Conservation (phyloP, 2,329 filamentous ascomycete genomes). For the Helicocarpus griseus region DNA sequence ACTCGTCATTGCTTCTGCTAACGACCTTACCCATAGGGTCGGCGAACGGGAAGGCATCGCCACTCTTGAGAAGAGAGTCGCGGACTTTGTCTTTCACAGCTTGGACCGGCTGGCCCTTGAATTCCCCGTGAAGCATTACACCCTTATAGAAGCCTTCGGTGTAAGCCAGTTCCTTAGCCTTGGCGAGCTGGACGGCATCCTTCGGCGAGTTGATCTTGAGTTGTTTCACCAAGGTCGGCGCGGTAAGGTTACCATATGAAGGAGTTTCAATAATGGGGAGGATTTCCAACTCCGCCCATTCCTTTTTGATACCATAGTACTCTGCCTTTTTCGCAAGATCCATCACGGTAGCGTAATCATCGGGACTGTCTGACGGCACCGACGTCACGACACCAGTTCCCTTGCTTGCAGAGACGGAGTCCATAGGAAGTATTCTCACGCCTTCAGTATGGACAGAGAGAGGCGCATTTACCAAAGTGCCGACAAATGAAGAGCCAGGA, state of each 20-base stretch:
- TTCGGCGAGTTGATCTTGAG: slow-evolving; percentile 97
- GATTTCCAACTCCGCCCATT: slow-evolving; percentile 89
- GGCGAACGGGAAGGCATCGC: slow-evolving; percentile 80
- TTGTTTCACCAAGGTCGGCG: slow-evolving; percentile 74
- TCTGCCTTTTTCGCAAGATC: slow-evolving; percentile 93
- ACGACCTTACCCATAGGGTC: slow-evolving; percentile 88
- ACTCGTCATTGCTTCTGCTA: slow-evolving; percentile 82
- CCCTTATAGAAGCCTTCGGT: slow-evolving; percentile 98
- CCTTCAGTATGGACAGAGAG: slow-evolving; percentile 75
- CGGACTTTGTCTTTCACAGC: slow-evolving; percentile 78
- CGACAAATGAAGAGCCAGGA: slow-evolving; percentile 68
- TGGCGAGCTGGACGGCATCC: slow-evolving; percentile 77
- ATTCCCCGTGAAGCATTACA: slow-evolving; percentile 77
- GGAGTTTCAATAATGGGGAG: slow-evolving; percentile 84
- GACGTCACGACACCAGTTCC: slow-evolving; percentile 94
- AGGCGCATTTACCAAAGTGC: slow-evolving; percentile 81
- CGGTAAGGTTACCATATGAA: slow-evolving; percentile 74
- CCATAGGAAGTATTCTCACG: slow-evolving; percentile 89
- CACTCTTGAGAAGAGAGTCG: slow-evolving; percentile 63
- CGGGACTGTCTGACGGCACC: slow-evolving; percentile 89
- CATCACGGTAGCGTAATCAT: slow-evolving; percentile 81
- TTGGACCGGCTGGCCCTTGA: slow-evolving; percentile 77
- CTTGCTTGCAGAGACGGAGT: slow-evolving; percentile 81
- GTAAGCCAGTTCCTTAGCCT: slow-evolving; percentile 94
- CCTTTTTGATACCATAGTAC: slow-evolving; percentile 91